These are phyloP conservation scores for Taphrina confusa DNA, from an alignment of 1,139 yeast genomes.

Conservation along the genomic window DNA sequence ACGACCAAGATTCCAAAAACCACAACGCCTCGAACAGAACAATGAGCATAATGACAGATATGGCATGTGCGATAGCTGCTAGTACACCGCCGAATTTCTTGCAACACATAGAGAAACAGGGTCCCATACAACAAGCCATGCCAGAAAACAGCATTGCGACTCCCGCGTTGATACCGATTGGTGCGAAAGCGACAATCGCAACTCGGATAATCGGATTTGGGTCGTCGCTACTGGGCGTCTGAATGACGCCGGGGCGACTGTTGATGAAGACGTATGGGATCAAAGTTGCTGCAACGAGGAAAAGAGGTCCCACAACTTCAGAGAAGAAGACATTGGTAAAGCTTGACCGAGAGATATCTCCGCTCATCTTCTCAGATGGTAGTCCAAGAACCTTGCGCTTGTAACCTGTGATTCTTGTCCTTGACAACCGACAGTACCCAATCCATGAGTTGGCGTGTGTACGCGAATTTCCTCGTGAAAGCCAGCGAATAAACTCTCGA, in stretches of 20 bases:
- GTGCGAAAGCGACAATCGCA: slow-evolving; percentile 85
- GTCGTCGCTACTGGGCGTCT: slow-evolving; percentile 44
- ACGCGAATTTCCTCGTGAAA: slow-evolving; percentile 96
- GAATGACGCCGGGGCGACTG: slow-evolving; percentile 79
- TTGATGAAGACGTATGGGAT: slow-evolving; percentile 90
- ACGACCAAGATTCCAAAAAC: slow-evolving; percentile 92
- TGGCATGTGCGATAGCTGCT: slow-evolving; percentile 96
- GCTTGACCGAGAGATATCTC: slow-evolving; percentile 93
- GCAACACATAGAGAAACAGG: slow-evolving; percentile 90
- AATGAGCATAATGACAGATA: slow-evolving; percentile 60
- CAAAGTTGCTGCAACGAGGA: slow-evolving; percentile 88
- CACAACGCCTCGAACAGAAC: slow-evolving; percentile 71
- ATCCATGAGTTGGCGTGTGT: slow-evolving; percentile 99
- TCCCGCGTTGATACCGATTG: slow-evolving; percentile 88
- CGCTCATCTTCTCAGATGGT: slow-evolving; percentile 75
- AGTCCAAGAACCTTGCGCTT: slow-evolving; percentile 71
- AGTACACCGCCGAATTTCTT: slow-evolving; percentile 96
- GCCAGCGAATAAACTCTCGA: slow-evolving; percentile 98
- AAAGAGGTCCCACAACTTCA: slow-evolving; percentile 78
- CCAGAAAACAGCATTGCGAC: slow-evolving; percentile 60
- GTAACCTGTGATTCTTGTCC: slow-evolving; percentile 98
- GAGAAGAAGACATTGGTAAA: slow-evolving; percentile 82
- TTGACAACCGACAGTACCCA: slow-evolving; percentile 90
- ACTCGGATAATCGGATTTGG: slow-evolving; percentile 85
- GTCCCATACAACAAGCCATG: slow-evolving; percentile 96